Evolutionary conservation across 2,329 filamentous ascomycete species (phyloP), one percentile per base, ranked within the genome.

Genomic region (Talaromyces piceae): DNA sequence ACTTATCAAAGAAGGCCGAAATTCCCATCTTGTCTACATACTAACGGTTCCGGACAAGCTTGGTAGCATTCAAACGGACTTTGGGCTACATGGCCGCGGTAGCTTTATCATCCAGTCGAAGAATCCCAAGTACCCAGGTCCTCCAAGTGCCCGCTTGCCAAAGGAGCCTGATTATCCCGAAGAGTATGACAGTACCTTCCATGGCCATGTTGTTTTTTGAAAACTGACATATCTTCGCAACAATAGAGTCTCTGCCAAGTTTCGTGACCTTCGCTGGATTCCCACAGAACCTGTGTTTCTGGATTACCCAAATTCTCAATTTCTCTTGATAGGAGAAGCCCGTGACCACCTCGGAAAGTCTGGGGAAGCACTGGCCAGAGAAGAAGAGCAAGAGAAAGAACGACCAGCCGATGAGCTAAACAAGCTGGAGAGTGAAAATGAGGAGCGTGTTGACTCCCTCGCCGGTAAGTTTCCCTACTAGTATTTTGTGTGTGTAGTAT

Each of bases 101-200:
- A 88, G 85, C 65, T 95, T 90, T 67, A 78, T 91, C 48, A 68
- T 91, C 48, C 88, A 83, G 57, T 82, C 87, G 26, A 89, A 90
- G 71, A 95, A 94, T 59, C 90, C 90, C 0, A 76, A 84, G 51
- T 81, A 78, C 30, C 76, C 82, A 2, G 81, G 83, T 0, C 87
- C 88, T 0, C 74, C 78, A 2, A 80, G 79, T 54, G 79, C 82
- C 1, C 76, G 74, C 43, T 71, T 94, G 1, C 81, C 82, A 0
- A 72, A 87, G 54, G 75, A 72, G 0, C 81, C 89, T 0, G 79
- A 86, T 3, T 95, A 84, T 66, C 81, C 88, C 0, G 74, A 87
- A 55, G 78, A 86, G 77, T 87, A 68, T 69, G 80, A 41, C 30
- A 37, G 20, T 37, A 37, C 6, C 33, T 37, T 9, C 49, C 51